Evolutionary conservation across 2,329 filamentous ascomycete species (phyloP).

Genomic region (Coniochaeta hoffmannii): DNA sequence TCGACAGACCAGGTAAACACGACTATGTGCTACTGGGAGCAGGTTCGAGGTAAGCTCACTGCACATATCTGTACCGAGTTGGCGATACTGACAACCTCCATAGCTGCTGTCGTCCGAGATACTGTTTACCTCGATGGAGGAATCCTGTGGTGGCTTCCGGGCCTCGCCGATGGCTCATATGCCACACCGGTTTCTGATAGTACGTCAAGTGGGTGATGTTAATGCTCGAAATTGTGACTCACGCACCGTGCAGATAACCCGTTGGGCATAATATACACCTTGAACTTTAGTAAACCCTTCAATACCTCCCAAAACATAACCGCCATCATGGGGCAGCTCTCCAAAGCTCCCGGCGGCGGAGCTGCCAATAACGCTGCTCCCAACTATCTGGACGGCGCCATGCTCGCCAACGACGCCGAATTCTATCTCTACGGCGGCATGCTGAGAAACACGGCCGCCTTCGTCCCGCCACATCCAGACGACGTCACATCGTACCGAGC

Average conservation of each 20-base stretch:
- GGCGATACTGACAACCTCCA: neutral
- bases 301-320: slow-evolving; percentile 45
- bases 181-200: slow-evolving; percentile 25
- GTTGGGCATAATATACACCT: slow-evolving; percentile 43
- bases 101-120: slow-evolving; percentile 52
- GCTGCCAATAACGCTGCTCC: slow-evolving; percentile 44
- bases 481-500: slow-evolving; percentile 42
- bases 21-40: slow-evolving; percentile 52
- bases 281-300: slow-evolving; percentile 53
- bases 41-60: slow-evolving; percentile 30
- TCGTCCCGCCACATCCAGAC: slow-evolving; percentile 31
- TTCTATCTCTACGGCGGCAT: slow-evolving; percentile 60
- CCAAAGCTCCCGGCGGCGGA: slow-evolving; percentile 37
- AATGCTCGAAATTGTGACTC: slow-evolving; percentile 4
- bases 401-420: slow-evolving; percentile 57
- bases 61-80: slow-evolving; percentile 11
- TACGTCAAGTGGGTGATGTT: slow-evolving; percentile 22
- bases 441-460: slow-evolving; percentile 24
- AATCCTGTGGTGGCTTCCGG: slow-evolving; percentile 42
- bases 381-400: slow-evolving; percentile 53
- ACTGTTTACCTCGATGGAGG: slow-evolving; percentile 62
- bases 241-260: slow-evolving; percentile 36
- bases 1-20: slow-evolving; percentile 43
- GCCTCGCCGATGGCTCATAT: slow-evolving; percentile 34
- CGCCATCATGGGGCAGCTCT: slow-evolving; percentile 36